Conservation (phyloP, 2,329 filamentous ascomycete species). For the Colletotrichum filicis region DNA sequence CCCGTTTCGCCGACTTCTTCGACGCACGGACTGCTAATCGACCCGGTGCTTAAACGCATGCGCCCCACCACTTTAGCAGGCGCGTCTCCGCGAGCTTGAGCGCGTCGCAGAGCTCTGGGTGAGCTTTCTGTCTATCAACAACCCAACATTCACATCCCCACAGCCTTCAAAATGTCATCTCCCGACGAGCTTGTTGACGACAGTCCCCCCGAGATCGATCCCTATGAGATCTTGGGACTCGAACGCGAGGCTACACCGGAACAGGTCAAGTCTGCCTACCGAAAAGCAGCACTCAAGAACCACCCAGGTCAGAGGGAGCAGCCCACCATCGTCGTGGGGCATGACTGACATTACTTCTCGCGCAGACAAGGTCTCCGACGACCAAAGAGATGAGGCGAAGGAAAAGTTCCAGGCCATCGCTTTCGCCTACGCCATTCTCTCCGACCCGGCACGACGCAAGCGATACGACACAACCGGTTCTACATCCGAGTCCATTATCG, state of each 20-base stretch:
- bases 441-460: constrained; percentile 80
- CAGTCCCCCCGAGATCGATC: constrained; percentile 74
- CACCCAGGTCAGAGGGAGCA: constrained; percentile 75
- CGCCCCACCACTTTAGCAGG: constrained; percentile 31
- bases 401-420: constrained; percentile 89
- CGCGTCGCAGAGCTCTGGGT: constrained; percentile 24
- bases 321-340: not conserved
- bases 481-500: constrained; percentile 83
- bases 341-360: not conserved
- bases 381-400: constrained; percentile 78
- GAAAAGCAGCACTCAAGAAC: constrained; percentile 86
- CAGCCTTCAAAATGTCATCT: constrained; percentile 29
- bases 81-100: constrained; percentile 26
- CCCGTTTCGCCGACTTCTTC: not conserved
- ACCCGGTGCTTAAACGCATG: too few relatives aligned
- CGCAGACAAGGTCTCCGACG: constrained; percentile 79
- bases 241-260: constrained; percentile 77
- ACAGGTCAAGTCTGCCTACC: constrained; percentile 90
- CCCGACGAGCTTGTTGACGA: constrained; percentile 64
- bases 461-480: constrained; percentile 93
- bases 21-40: not conserved
- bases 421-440: constrained; percentile 94
- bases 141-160: constrained; percentile 2
- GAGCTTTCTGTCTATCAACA: not conserved
- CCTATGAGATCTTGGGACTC: constrained; percentile 83